Evolutionary conservation across 2,329 filamentous ascomycete species (phyloP), one percentile per base, ranked within the genome.

Genomic region (Botrytis paeoniae): DNA sequence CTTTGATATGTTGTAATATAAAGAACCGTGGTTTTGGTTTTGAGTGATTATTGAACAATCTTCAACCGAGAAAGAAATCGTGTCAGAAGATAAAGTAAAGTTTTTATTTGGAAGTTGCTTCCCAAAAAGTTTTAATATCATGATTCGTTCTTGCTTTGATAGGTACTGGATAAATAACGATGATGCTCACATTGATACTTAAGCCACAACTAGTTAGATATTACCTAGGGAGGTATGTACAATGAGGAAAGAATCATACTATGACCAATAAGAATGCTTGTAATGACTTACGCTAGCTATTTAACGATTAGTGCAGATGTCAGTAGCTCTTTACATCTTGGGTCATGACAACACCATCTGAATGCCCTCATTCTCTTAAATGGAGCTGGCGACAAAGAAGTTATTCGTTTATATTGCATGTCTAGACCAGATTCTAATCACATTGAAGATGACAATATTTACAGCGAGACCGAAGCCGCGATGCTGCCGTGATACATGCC

Each of bases 101-200:
- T 35, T 25, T 32, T 32, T 18, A 65, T 16, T 3, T 35, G 29
- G 41, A 25, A 18, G 41, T 35, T 35, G 29, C 29, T 64, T 41
- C 37, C 12, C 25, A 41, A 41, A 63, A 3, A 4, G 37, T 29
- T 29, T 63, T n/a, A 20, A 29, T 41, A 18, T 57, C n/a, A 39
- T 63, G 25, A 5, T 29, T 63, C 16, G 16, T 41, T 41, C 35
- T 41, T 63, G 9, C 60, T 39, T 37, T 61, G 14, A 61, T 61
- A 57, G 51, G 51, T 32, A 57, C 51, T 57, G 51, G 51, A n/a
- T 57, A 61, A 61, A 61, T 61, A 61, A 61, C 35, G 59, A 61
- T 61, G 32, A 61, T 61, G 59, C 59, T 61, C 35, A 61, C 29
- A 29, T 62, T 41, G 60, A 62, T 41, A 25, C 25, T 62, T 39